A percentile compares a stretch with the other conserved stretches of the same genome.
Conservation (phyloP, 177 flowering plant genomes). For the Vitis hybrid region DNA sequence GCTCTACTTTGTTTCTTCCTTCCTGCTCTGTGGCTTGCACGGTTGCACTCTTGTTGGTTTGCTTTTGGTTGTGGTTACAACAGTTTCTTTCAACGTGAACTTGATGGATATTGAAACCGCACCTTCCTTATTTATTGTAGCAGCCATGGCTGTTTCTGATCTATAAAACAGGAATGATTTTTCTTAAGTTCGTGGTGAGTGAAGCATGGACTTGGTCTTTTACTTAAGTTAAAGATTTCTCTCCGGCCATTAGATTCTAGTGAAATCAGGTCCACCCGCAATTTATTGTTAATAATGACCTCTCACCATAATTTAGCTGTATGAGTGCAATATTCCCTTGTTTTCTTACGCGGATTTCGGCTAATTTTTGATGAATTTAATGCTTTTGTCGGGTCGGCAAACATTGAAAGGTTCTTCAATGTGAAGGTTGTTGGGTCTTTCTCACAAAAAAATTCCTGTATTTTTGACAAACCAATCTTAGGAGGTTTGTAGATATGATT, state of each 20-base stretch:
- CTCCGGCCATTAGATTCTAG: no score
- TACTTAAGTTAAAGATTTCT: no score
- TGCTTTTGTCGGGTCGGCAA: slow-evolving; percentile 7
- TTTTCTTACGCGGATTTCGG: slow-evolving; percentile 3
- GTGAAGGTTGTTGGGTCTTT: background rate
- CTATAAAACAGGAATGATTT: no score
- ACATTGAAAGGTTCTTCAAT: background rate
- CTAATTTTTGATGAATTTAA: slow-evolving; percentile 15
- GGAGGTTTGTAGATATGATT: background rate
- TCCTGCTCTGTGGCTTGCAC: background rate
- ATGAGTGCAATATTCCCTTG: background rate
- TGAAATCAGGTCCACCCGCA: no score
- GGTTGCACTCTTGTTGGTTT: no score
- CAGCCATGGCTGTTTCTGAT: no score
- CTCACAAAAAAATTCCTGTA: no score
- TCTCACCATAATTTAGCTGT: background rate
- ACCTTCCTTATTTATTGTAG: no score
- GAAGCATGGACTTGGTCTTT: no score
- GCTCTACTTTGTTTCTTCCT: background rate
- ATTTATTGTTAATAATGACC: no score
- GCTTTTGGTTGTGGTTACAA: background rate
- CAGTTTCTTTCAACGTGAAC: background rate
- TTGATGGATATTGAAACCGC: background rate
- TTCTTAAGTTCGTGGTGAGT: no score
- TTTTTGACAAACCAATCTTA: background rate